phyloP scores from a whole-genome alignment of 1,284 basidiomycete species.

The Puccinia hordei region DNA sequence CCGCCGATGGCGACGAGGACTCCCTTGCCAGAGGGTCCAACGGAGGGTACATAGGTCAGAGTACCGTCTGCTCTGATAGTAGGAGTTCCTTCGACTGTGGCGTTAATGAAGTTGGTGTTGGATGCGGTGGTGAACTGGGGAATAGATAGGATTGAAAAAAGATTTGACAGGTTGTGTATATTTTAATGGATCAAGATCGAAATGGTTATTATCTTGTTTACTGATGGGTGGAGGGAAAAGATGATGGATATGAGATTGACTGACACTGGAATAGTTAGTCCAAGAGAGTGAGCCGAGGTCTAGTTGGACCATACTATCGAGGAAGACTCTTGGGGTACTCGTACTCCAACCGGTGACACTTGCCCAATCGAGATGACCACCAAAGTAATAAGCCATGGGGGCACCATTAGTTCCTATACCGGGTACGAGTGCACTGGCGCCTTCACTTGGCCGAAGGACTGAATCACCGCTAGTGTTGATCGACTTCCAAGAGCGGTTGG shows the following conservation, averaged over 20 bases:
- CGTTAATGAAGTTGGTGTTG: conserved; percentile 52
- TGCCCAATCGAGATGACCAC: conserved; percentile 55
- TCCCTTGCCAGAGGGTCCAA: conserved; percentile 53
- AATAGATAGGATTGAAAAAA: neutral
- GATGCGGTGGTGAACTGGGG: conserved; percentile 44
- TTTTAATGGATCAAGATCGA: conserved; percentile 51
- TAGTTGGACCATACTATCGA: conserved; percentile 28
- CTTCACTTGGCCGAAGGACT: conserved; percentile 54
- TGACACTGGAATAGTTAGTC: conserved; percentile 42
- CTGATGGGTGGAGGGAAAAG: neutral
- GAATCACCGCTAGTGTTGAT: conserved; percentile 53
- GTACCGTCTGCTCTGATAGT: conserved; percentile 55
- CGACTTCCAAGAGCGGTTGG: conserved; percentile 47
- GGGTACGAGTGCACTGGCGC: conserved; percentile 53
- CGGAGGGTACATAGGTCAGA: conserved; percentile 54
- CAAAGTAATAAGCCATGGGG: conserved; percentile 54
- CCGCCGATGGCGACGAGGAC: conserved; percentile 56
- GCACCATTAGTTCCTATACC: conserved; percentile 49
- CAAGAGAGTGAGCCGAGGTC: conserved; percentile 37
- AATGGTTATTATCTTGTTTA: conserved; percentile 49
- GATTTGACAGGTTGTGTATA: neutral
- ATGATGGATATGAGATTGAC: neutral
- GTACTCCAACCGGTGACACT: conserved; percentile 55
- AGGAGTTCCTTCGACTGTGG: conserved; percentile 53
- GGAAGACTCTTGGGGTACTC: conserved; percentile 53